phyloP scores from a whole-genome alignment of 179 eudicot species.

The Spinacia oleracea region DNA sequence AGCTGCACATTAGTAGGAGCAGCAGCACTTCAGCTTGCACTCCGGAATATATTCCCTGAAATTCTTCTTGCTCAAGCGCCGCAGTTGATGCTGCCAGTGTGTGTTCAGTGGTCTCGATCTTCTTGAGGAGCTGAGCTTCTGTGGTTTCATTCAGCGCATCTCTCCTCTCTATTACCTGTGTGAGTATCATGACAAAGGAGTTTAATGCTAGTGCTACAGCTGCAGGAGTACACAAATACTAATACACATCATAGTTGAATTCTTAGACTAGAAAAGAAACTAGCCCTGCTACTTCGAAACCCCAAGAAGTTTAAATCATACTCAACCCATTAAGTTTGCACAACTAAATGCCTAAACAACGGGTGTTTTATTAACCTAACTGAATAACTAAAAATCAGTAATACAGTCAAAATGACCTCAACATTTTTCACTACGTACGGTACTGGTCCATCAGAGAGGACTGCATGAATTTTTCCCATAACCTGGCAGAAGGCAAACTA shows the following conservation, averaged over 20 bases:
- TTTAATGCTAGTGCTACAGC: not conserved
- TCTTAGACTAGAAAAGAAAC: not conserved
- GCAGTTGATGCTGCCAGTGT: slow-evolving; percentile 36
- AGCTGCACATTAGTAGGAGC: no score
- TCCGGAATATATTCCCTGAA: no score
- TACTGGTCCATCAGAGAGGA: no score
- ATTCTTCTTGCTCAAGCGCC: slow-evolving; percentile 49
- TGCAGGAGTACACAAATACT: not conserved
- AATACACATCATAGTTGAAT: not conserved
- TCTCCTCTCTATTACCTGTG: slow-evolving; percentile 67
- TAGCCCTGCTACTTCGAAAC: not conserved
- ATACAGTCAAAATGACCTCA: no score
- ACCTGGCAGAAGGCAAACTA: no score
- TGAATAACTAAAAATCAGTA: no score
- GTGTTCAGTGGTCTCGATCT: not conserved
- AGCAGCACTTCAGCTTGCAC: no score
- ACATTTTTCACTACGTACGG: no score
- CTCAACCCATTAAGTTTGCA: not conserved
- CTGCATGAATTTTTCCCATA: no score
- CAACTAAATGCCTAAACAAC: not conserved
- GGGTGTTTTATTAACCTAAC: no score
- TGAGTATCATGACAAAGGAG: not conserved
- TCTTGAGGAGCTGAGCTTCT: slow-evolving; percentile 21
- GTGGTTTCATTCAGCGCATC: slow-evolving; percentile 42
- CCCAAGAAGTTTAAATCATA: not conserved